Percentiles rank a stretch among this genome's conserved stretches.
Conservation (phyloP, 306 rosid species). For the barrel medic (Medicago truncatula) region DNA sequence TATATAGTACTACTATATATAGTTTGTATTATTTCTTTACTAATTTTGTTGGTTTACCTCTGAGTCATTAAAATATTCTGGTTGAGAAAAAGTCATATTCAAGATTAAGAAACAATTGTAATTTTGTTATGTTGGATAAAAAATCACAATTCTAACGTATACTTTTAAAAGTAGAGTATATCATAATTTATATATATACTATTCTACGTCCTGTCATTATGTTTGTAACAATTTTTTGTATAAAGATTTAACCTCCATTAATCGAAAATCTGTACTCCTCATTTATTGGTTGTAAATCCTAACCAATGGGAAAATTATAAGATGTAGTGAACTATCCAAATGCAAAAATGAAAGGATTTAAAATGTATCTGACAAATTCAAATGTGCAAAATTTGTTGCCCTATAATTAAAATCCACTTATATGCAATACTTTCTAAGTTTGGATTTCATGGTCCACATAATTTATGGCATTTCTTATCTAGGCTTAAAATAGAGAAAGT, state of each 20-base stretch:
- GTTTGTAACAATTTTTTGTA: neutral
- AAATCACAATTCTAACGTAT: too few species aligned
- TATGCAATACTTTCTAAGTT: conserved; percentile 50
- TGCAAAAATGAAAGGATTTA: conserved; percentile 12
- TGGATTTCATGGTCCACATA: conserved; percentile 64
- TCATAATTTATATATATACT: neutral
- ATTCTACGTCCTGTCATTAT: neutral
- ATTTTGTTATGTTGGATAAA: too few species aligned
- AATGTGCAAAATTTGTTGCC: conserved; percentile 42
- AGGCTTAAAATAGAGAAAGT: conserved; percentile 47
- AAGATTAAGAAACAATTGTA: neutral
- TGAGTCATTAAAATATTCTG: conserved; percentile 6
- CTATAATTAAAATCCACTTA: conserved; percentile 50
- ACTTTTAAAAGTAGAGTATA: too few species aligned
- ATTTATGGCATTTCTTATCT: conserved; percentile 55
- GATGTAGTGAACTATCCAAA: neutral
- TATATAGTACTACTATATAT: conserved; percentile 37
- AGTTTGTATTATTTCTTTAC: conserved; percentile 29
- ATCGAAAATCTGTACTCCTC: neutral
- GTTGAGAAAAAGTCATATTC: neutral
- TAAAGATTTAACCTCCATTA: neutral
- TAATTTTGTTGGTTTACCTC: conserved; percentile 37
- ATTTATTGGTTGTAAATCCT: neutral
- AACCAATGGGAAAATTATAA: neutral
- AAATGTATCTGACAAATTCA: conserved; percentile 38